Base-by-base conservation (phyloP, 176 grass and related monocot species). In the Bonia amplexicaulis region DNA sequence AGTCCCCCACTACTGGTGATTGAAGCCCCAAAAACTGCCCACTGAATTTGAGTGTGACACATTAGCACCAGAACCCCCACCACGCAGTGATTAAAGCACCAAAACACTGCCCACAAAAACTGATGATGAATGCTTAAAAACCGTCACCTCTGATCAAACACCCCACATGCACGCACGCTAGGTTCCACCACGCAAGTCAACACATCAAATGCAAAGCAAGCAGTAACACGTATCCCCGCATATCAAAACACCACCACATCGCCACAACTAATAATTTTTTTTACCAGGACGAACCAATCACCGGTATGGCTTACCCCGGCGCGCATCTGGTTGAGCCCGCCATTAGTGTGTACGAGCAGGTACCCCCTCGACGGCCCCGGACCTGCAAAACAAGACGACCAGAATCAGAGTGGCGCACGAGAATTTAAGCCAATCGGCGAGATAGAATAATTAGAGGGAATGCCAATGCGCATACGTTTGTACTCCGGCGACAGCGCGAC, bases 261-360 rank as follows among this genome's bases (percentile, higher is more conserved):
- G 31, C 79, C 39, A 52, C 40, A 91, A 45, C 49, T 66, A 54
- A 52, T 19, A 79, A 66, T 33, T 78, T 68, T 81, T 13, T 81
- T 13, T 1, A 62, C 22, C 26, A 78, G 74, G 54, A 78, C 31
- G 11, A 19, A 44, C 9, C 42, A 54, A 80, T 65, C 55, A 25
- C 71, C 12, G 41, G 60, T 68, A 37, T 76, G 66, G 52, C 89
- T 92, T 90, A 98, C 96, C 90, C 96, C 96, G 48, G 93, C 90
- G 37, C 93, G 92, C 96, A 98, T 98, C 88, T 98, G 96, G 90
- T 98, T 98, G 73, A 98, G 91, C 1, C 96, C 96, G 20, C 96
- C 96, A 88, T 98, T 98, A 31, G 96, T 85, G 90, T 89, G 88
- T 16, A 98, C 93, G 16, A 98, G 83, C 73, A 98, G 73, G 63